These are phyloP conservation scores for Senna siamea DNA, from an alignment of 306 rosid genomes.

Conservation along the genomic window DNA sequence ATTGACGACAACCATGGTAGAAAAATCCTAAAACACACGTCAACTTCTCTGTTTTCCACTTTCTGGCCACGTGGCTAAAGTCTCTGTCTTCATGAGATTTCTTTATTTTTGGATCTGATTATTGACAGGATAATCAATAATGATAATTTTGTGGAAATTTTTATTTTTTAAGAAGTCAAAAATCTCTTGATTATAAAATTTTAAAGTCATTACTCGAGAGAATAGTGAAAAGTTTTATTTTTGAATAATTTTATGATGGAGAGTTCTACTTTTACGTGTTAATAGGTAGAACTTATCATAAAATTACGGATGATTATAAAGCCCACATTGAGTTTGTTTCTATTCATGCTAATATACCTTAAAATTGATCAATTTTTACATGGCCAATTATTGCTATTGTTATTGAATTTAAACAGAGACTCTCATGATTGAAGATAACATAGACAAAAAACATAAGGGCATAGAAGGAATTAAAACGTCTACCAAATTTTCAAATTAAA, in stretches of 20 bases:
- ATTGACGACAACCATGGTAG: not conserved
- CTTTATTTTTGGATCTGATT: not conserved
- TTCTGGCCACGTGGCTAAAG: slow-evolving; percentile 19
- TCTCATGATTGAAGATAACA: not conserved
- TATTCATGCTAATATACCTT: not conserved
- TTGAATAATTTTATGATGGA: not conserved
- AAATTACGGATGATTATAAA: not conserved
- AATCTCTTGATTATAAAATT: too few species aligned
- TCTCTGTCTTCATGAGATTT: not conserved
- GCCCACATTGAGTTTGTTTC: not conserved
- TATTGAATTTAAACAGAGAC: not conserved
- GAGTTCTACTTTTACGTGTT: not conserved
- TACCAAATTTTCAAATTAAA: too few species aligned
- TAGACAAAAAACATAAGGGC: too few species aligned
- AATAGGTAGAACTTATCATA: not conserved
- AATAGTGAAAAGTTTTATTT: too few species aligned
- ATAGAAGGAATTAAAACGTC: not conserved
- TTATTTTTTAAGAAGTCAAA: too few species aligned
- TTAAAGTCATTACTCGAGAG: too few species aligned
- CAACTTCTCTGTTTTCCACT: not conserved
- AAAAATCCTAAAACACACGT: not conserved
- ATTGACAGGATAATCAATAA: not conserved
- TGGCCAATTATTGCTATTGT: too few species aligned
- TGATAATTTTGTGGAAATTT: too few species aligned
- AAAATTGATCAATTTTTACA: too few species aligned